phyloP scores from a whole-genome alignment of 208 protist species.

The Crithidia brevicula region DNA sequence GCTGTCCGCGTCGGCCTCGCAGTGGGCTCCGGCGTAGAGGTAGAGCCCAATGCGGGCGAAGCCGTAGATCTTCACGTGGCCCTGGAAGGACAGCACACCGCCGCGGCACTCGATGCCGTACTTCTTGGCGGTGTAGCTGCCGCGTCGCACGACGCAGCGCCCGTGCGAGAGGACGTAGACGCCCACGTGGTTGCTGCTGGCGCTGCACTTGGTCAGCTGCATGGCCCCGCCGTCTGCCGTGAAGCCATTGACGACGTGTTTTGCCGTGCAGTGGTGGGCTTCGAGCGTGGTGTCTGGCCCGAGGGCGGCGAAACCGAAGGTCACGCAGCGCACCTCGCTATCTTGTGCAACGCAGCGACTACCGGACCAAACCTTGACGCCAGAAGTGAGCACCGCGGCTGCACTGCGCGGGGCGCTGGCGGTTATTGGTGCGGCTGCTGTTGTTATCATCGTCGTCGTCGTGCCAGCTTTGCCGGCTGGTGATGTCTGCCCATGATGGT shows the following conservation, averaged over 20 bases:
- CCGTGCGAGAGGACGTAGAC: constrained; percentile 70
- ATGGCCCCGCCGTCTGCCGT: constrained; percentile 58
- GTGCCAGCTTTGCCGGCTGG: no score
- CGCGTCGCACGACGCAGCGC: constrained; percentile 52
- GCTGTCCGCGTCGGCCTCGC: constrained; percentile 40
- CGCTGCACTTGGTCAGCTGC: constrained; percentile 58
- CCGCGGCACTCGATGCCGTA: constrained; percentile 64
- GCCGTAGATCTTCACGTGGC: constrained; percentile 68
- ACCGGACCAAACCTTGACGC: constrained; percentile 74
- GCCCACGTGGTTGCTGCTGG: constrained; percentile 65
- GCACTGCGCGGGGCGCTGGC: background rate
- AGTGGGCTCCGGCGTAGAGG: constrained; percentile 52
- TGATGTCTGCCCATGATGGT: no score
- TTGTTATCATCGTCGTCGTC: background rate
- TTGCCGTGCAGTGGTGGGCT: constrained; percentile 56
- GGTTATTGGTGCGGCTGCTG: constrained; percentile 5
- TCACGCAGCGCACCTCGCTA: constrained; percentile 59
- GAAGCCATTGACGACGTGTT: constrained; percentile 75
- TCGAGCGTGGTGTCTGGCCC: constrained; percentile 60
- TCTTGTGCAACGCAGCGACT: constrained; percentile 50
- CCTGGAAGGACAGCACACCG: constrained; percentile 60
- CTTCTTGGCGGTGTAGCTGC: constrained; percentile 62
- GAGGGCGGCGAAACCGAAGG: constrained; percentile 73
- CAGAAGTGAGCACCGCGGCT: constrained; percentile 32
- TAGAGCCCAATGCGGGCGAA: constrained; percentile 68